Evolutionary conservation across 2,329 filamentous ascomycete species (phyloP), one percentile per base, ranked within the genome.

Genomic region (Stachybotrys echinatus): DNA sequence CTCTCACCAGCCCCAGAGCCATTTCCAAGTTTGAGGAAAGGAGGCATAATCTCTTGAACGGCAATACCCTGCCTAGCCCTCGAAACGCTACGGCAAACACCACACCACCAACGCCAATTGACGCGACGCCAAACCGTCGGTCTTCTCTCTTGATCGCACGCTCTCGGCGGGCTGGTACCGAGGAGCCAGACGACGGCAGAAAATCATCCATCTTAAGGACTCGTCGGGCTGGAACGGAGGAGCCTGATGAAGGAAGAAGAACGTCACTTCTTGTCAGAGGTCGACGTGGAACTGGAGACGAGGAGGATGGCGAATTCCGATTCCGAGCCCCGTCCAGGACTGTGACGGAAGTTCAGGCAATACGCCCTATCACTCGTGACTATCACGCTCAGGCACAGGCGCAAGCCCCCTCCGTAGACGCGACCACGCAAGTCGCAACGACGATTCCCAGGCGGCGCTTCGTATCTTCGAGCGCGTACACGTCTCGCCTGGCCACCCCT

Each of bases 311-410:
- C 1, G 75, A 77, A 19, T 43, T 61, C n/a, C 69, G 73, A 27
- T 74, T 78, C 54, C 75, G 78, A n/a, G 72, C 76, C 3, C 80
- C 81, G 1, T 84, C 82, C 4, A 73, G 83, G 21, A 80, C 81
- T 4, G 67, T 71, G 34, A 84, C 81, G 1, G 83, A 86, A 52
- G 71, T 76, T 48, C 74, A 70, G 23, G 59, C 65, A 54, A 52
- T 73, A 68, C 56, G 65, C 40, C 50, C 51, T 37, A 51, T 54
- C n/a, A 51, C 59, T 14, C 59, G 60, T 22, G 65, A 69, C 40
- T 60, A 60, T 23, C 42, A 55, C 2, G 48, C 55, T 17, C 58
- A 58, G 20, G 47, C 67, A 18, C 61, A 68, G 12, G 64, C 70
- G 23, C 59, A 58, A 10, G 72, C 57, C 27, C 51, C 69, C 27